Conservation (phyloP, 2,329 filamentous ascomycete genomes). For the Curvularia spicifera region DNA sequence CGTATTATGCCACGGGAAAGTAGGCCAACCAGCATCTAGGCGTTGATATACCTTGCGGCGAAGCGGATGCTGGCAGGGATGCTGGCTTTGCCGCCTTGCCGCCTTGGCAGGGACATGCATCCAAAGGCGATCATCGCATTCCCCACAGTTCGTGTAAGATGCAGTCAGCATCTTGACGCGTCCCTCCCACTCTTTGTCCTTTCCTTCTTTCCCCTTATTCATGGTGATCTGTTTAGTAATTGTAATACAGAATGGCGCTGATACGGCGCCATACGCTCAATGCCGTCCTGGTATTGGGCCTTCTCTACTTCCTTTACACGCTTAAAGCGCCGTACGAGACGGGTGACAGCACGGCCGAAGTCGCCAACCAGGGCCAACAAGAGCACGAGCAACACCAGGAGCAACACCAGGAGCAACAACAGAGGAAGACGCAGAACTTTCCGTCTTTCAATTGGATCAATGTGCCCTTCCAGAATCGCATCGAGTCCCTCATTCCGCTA, state of each 20-base stretch:
- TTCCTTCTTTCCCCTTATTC: slow-evolving; percentile 13
- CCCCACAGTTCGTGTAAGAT: slow-evolving; percentile 1
- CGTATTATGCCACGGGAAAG: neutral
- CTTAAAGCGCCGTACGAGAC: slow-evolving; percentile 45
- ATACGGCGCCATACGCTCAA: slow-evolving; percentile 49
- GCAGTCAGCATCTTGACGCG: slow-evolving; percentile 1
- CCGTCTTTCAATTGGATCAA: slow-evolving; percentile 50
- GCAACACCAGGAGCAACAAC: slow-evolving; percentile 9
- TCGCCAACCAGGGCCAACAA: slow-evolving; percentile 15
- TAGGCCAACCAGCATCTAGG: neutral
- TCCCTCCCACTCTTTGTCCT: neutral
- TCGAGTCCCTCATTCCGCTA: slow-evolving; percentile 45
- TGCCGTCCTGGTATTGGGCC: slow-evolving; percentile 39
- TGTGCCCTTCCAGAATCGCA: slow-evolving; percentile 51
- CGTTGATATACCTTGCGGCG: neutral
- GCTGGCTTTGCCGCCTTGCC: neutral
- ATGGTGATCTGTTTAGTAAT: slow-evolving; percentile 15
- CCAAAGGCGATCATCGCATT: neutral
- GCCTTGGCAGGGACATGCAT: slow-evolving; percentile 3
- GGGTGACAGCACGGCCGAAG: slow-evolving; percentile 4
- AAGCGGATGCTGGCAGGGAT: neutral
- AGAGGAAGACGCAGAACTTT: slow-evolving; percentile 15
- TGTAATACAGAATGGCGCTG: slow-evolving; percentile 46
- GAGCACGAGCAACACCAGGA: slow-evolving; percentile 13
- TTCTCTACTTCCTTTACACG: slow-evolving; percentile 49